Conservation (phyloP, 306 rosid genomes). For the Styphnolobium japonicum region DNA sequence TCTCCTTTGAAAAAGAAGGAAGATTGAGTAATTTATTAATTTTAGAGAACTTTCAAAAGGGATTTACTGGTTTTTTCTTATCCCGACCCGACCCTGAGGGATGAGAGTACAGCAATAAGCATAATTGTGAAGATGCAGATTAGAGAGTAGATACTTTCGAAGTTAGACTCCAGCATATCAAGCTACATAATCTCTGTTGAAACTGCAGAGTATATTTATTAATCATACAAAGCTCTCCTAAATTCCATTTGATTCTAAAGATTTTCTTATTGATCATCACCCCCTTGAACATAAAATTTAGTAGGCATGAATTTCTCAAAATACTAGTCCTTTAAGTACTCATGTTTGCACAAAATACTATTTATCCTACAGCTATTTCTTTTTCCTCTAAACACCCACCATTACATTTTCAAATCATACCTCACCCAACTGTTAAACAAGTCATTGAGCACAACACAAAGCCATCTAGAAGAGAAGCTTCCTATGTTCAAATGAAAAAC, state of each 20-base stretch:
- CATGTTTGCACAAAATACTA: not conserved
- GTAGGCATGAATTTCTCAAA: not conserved
- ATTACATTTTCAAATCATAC: not conserved
- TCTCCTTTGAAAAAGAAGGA: not conserved
- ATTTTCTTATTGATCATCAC: not conserved
- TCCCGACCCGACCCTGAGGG: not conserved
- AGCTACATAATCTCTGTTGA: not conserved
- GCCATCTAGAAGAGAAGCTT: not conserved
- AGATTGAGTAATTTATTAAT: not conserved
- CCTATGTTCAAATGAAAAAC: not conserved
- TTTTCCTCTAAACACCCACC: not conserved
- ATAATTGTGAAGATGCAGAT: not conserved
- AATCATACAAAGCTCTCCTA: not conserved
- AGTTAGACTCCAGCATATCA: not conserved
- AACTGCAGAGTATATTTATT: not conserved
- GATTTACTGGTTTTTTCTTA: not conserved
- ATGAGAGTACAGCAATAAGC: not conserved
- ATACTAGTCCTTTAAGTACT: not conserved
- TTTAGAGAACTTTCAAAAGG: not conserved
- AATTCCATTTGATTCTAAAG: not conserved
- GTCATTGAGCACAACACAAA: not conserved
- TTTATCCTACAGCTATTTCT: not conserved
- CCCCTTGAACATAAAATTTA: no score
- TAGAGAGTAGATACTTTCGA: not conserved
- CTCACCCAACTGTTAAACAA: not conserved